These are phyloP conservation scores for Epicoccum sorghinum DNA, from an alignment of 2,329 filamentous ascomycete genomes.

Conservation along the genomic window DNA sequence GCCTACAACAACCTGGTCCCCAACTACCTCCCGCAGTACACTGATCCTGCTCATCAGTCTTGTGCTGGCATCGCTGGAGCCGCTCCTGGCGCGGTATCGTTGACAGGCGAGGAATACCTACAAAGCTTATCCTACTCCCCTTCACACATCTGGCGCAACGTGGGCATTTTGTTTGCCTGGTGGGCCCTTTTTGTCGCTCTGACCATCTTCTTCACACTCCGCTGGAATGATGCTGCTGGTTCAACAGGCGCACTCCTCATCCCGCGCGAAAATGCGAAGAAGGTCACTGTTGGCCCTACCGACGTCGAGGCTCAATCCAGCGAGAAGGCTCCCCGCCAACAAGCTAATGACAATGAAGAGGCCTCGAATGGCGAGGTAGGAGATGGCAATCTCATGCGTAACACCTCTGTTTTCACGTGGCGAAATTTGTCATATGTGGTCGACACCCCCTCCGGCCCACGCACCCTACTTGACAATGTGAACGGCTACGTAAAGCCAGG, in stretches of 20 bases:
- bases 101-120: slow-evolving; percentile 67
- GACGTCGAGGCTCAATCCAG: slow-evolving; percentile 59
- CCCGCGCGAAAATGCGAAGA: slow-evolving; percentile 54
- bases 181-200: slow-evolving; percentile 55
- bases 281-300: slow-evolving; percentile 26
- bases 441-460: slow-evolving; percentile 46
- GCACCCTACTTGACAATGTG: slow-evolving; percentile 58
- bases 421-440: slow-evolving; percentile 64
- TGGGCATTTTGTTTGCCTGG: slow-evolving; percentile 54
- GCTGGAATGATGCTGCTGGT: slow-evolving; percentile 61
- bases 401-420: slow-evolving; percentile 74
- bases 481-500: slow-evolving; percentile 62
- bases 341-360: background rate
- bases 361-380: slow-evolving; percentile 27
- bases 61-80: slow-evolving; percentile 67
- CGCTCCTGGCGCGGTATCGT: slow-evolving; percentile 52
- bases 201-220: slow-evolving; percentile 63
- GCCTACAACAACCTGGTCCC: slow-evolving; percentile 59
- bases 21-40: slow-evolving; percentile 55
- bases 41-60: slow-evolving; percentile 50
- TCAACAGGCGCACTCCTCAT: slow-evolving; percentile 64
- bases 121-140: slow-evolving; percentile 53
- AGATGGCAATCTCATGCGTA: slow-evolving; percentile 58
- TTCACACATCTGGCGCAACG: slow-evolving; percentile 45
- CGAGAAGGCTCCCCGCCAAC: slow-evolving; percentile 22